Conservation (phyloP, 495 filamentous ascomycete species). For the Tuber borchii region DNA sequence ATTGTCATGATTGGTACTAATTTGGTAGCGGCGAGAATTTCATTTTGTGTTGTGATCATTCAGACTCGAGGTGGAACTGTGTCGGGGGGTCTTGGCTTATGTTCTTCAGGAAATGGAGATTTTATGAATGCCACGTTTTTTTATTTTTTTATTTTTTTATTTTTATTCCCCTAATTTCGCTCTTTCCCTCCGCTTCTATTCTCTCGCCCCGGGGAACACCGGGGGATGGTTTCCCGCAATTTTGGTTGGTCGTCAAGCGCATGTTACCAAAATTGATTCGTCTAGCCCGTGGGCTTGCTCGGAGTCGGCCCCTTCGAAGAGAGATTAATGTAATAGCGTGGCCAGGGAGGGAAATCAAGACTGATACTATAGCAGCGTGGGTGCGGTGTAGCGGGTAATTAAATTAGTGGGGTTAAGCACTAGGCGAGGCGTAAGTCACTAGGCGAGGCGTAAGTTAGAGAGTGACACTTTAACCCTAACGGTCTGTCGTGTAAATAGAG, state of each 20-base stretch:
- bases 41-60: conserved; percentile 9
- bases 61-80: background rate
- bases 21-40: background rate
- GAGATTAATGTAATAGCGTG: background rate
- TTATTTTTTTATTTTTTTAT: background rate
- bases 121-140: background rate
- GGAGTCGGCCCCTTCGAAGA: background rate
- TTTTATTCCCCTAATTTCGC: conserved; percentile 1
- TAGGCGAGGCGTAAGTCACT: background rate
- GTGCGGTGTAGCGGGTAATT: background rate
- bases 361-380: too few relatives aligned
- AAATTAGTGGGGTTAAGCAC: background rate
- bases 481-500: background rate
- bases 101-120: background rate
- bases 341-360: background rate
- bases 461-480: background rate
- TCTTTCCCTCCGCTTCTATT: background rate
- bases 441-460: background rate
- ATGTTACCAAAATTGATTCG: background rate
- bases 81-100: background rate
- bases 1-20: conserved; percentile 1
- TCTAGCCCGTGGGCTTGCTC: background rate
- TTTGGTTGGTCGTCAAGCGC: background rate
- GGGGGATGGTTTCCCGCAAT: background rate
- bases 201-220: background rate